Evolutionary conservation across 495 filamentous ascomycete species (phyloP), one percentile per base, ranked within the genome.

Genomic region (Aspergillus haitiensis): DNA sequence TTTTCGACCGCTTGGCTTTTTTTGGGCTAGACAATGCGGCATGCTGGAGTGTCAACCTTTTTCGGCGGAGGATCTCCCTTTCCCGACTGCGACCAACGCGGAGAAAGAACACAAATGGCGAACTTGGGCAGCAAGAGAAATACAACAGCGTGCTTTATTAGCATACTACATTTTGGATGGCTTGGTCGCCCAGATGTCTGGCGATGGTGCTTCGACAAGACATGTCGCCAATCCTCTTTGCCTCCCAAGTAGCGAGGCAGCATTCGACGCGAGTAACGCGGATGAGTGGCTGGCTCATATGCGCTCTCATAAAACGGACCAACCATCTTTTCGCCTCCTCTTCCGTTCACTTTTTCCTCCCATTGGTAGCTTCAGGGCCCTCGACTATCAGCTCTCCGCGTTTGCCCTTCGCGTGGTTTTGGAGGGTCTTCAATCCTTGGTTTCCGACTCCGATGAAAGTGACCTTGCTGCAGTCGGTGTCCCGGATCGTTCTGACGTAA

Each of bases 161-260:
- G 79, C 75, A 7, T 77, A 81, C 57, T 76, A 81, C 62, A 66
- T 81, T 2, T 55, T 81, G 4, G 79, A 81, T 64, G 79, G 79
- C 4, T 69, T 80, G 0, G 73, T 81, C 18, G 74, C 77, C 5
- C 77, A 76, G 46, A 74, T 79, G 69, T 78, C 79, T 11, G 78
- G 78, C 6, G 72, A 78, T 46, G 66, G 69, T 11, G 66, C 74
- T 31, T 80, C 76, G 0, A 75, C 70, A 33, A 73, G 71, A 0
- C 79, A 81, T 65, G 70, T 76, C 15, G 70, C 73, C 36, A 81
- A 81, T 35, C 67, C 72, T 0, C 66, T 81, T 3, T 64, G 47
- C 15, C 68, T 80, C 1, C 77, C 79, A 2, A 73, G 72, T 40
- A 75, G 69, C 34, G 79, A 81, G 54, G 65, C 67, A 21, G 73